Evolutionary conservation across 2,329 filamentous ascomycete genomes (phyloP).

Genomic region (Fusarium virguliforme): DNA sequence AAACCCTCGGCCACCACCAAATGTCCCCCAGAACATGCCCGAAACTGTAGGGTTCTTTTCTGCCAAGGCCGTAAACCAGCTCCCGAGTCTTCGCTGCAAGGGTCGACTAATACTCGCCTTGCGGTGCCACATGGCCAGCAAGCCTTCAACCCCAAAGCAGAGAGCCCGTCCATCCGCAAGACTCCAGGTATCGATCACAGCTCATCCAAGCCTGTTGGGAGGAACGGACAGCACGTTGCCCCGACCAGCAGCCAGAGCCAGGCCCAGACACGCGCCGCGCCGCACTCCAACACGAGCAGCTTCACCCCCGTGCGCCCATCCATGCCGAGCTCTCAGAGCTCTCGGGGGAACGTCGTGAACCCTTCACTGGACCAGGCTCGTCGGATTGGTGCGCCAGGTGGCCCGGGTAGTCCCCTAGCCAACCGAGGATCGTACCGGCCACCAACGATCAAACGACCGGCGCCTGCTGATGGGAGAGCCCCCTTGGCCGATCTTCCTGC

Average conservation of each 20-base stretch:
- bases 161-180: constrained; percentile 89
- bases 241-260: constrained; percentile 55
- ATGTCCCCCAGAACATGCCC: constrained; percentile 44
- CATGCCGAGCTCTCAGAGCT: constrained; percentile 47
- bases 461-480: constrained; percentile 58
- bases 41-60: constrained; percentile 78
- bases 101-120: constrained; percentile 59
- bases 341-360: constrained; percentile 65
- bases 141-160: constrained; percentile 80
- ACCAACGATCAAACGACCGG: constrained; percentile 71
- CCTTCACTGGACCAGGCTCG: constrained; percentile 69
- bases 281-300: constrained; percentile 46
- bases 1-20: constrained; percentile 54
- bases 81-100: constrained; percentile 63
- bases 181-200: constrained; percentile 90
- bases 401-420: constrained; percentile 68
- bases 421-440: constrained; percentile 74
- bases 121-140: constrained; percentile 64
- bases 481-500: constrained; percentile 68
- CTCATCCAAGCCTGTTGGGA: constrained; percentile 80
- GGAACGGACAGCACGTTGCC: constrained; percentile 68
- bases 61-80: constrained; percentile 74
- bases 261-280: constrained; percentile 42
- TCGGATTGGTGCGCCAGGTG: constrained; percentile 73
- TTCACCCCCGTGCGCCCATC: constrained; percentile 55